Conservation (phyloP, 2,329 filamentous ascomycete genomes). For the Sporothrix brunneoviolacea region DNA sequence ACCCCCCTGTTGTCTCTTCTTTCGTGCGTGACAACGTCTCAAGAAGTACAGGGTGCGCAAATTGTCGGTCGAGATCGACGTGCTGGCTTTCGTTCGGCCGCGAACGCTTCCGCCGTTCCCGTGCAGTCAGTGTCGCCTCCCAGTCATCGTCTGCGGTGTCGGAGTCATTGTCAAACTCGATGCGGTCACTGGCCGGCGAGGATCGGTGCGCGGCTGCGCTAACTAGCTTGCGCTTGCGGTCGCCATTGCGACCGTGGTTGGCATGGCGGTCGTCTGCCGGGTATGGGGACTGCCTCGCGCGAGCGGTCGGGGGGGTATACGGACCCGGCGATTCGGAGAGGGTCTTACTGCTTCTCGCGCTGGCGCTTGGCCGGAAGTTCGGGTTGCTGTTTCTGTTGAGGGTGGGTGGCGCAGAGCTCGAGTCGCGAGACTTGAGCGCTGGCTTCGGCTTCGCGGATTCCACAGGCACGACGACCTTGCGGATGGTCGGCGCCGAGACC, state of each 20-base stretch:
- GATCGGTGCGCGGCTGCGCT: conserved; percentile 25
- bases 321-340: conserved; percentile 18
- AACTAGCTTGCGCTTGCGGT: conserved; percentile 44
- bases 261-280: conserved; percentile 26
- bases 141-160: conserved; percentile 47
- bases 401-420: conserved; percentile 1
- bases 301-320: conserved; percentile 13
- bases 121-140: conserved; percentile 37
- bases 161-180: conserved; percentile 43
- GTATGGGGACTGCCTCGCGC: conserved; percentile 29
- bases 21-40: conserved; percentile 19
- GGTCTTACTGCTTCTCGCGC: conserved; percentile 30
- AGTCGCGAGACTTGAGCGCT: conserved; percentile 24
- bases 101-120: conserved; percentile 40
- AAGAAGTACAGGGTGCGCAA: conserved; percentile 39
- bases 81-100: conserved; percentile 5
- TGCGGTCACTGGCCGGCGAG: conserved; percentile 42
- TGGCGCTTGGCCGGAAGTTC: conserved; percentile 29
- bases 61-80: conserved; percentile 30
- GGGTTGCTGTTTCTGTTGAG: conserved; percentile 27
- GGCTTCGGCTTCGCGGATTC: conserved; percentile 33
- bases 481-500: conserved; percentile 42
- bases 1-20: conserved; percentile 22
- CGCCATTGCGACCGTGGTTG: conserved; percentile 5
- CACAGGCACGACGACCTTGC: conserved; percentile 46